phyloP scores from a whole-genome alignment of 805 yeast genomes.

The Hanseniaspora taiwanica region DNA sequence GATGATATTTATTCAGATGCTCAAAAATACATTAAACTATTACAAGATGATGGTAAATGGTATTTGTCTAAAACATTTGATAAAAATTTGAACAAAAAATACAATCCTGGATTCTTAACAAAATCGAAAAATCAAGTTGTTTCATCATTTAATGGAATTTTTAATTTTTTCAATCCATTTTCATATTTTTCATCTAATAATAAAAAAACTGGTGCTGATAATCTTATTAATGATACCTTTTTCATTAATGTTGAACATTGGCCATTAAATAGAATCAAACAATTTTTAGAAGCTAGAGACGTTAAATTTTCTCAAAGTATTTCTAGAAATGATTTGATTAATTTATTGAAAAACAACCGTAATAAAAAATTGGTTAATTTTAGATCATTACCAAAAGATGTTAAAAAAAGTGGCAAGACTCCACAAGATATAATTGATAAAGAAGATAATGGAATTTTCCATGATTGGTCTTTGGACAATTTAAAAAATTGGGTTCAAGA shows the following conservation, averaged over 20 bases:
- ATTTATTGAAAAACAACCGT: constrained; percentile 27
- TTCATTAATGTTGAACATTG: constrained; percentile 32
- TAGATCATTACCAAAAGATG: not conserved
- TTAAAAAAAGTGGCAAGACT: no score
- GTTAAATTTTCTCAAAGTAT: constrained; percentile 28
- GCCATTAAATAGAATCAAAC: constrained; percentile 32
- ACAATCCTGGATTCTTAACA: constrained; percentile 24
- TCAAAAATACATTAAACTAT: constrained; percentile 20
- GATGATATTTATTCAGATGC: constrained; percentile 19
- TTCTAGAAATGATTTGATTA: constrained; percentile 27
- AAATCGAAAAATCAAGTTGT: constrained; percentile 22
- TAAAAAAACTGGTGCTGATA: constrained; percentile 12
- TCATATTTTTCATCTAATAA: not conserved
- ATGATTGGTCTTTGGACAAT: constrained; percentile 28
- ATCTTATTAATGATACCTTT: constrained; percentile 32
- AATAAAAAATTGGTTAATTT: constrained; percentile 10
- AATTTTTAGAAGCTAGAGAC: constrained; percentile 29
- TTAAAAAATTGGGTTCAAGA: constrained; percentile 28
- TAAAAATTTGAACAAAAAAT: constrained; percentile 9
- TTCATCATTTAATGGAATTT: constrained; percentile 16
- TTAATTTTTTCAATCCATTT: not conserved
- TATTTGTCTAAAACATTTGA: constrained; percentile 20
- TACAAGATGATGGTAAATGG: constrained; percentile 28
- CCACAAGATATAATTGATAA: constrained; percentile 3
- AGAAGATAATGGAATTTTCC: constrained; percentile 19